Evolutionary conservation across 176 grass and related monocot species (phyloP), one percentile per base, ranked within the genome.

Genomic region (Lolium rigidum): DNA sequence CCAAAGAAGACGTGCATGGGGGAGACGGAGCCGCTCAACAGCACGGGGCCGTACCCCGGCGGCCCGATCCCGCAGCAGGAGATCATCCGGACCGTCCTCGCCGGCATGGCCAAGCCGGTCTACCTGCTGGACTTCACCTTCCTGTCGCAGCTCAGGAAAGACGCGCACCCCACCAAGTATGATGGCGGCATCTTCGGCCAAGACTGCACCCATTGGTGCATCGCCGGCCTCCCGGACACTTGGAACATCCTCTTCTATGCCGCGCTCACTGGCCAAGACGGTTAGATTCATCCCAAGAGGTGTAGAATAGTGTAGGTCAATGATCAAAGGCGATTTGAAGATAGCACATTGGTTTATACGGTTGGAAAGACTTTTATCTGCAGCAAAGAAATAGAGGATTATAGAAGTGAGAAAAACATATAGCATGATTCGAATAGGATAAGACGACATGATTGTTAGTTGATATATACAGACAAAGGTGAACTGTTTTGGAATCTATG

Each of bases 121-220:
- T 90, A 92, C 83, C 87, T 95, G 9, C 80, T 98, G 16, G 95
- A 98, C 77, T 76, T 88, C 83, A 95, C 89, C 43, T 92, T 78
- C 83, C 77, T 98, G 0, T 95, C 95, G 25, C 95, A 98, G 72
- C 80, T 95, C 0, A 60, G 95, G 54, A 98, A 95, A 48, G 95
- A 98, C 59, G 95, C 89, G 4, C 95, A 98, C 88, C 95, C 95
- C 13, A 93, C 89, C 16, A 95, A 87, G 82, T 98, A 92, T 76
- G 78, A 77, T 57, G 95, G 93, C 13, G 89, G 91, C 35, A n/a
- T 85, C 76, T 98, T 85, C 84, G 70, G 22, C 31, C 77, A 69
- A 9, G 95, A 98, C 84, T 98, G 95, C 87, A 98, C 93, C 10
- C 95, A 98, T 65, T 98, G 91, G 95, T 98, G 95, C 73, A 11